Evolutionary conservation across 2,329 filamentous ascomycete species (phyloP).

Genomic region (Venturia pyrina): DNA sequence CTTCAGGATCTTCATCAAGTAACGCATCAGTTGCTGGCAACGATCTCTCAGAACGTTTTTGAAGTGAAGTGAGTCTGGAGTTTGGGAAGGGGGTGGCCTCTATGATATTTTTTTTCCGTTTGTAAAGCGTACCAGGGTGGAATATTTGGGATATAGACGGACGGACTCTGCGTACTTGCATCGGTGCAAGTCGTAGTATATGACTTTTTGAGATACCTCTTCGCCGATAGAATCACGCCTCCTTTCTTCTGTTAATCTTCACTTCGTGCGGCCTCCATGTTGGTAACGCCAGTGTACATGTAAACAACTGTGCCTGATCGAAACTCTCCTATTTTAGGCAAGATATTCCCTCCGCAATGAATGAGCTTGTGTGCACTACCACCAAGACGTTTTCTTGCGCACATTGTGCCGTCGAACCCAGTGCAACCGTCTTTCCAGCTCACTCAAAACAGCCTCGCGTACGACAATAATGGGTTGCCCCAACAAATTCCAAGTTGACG

Average conservation of each 20-base stretch:
- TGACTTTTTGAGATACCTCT: conserved; percentile 7
- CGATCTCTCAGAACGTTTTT: conserved; percentile 29
- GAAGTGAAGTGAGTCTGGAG: neutral
- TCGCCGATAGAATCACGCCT: conserved; percentile 1
- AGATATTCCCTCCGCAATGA: neutral
- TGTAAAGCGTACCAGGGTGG: neutral
- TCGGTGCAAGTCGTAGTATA: neutral
- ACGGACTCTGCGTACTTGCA: neutral
- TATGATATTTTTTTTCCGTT: neutral
- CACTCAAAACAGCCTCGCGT: neutral
- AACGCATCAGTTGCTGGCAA: conserved; percentile 65
- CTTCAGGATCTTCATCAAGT: conserved; percentile 67
- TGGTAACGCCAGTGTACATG: neutral
- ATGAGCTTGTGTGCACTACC: neutral
- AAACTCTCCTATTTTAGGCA: neutral
- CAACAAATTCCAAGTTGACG: neutral
- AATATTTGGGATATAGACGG: conserved; percentile 3
- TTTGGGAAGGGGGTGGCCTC: neutral
- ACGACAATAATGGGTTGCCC: neutral
- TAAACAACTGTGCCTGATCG: neutral
- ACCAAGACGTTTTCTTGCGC: neutral
- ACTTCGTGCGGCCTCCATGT: conserved; percentile 3
- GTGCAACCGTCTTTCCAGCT: neutral
- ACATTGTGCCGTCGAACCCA: neutral
- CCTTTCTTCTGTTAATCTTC: conserved; percentile 1